phyloP scores from a whole-genome alignment of 345 rosid genomes.

The Passiflora organensis region DNA sequence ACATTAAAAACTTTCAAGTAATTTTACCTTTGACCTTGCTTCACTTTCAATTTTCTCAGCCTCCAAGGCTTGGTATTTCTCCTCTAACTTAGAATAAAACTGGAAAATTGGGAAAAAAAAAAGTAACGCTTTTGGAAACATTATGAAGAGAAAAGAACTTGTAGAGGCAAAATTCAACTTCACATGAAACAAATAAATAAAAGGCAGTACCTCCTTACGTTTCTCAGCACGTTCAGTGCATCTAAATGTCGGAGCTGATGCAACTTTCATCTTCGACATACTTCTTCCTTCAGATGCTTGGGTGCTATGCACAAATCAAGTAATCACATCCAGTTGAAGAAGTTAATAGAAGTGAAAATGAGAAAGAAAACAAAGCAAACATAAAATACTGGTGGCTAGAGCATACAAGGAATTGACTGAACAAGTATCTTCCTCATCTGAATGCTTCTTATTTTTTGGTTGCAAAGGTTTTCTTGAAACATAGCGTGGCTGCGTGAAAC shows the following conservation, averaged over 20 bases:
- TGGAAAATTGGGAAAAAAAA: conserved; percentile 16
- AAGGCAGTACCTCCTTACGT: conserved; percentile 65
- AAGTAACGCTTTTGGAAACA: conserved; percentile 2
- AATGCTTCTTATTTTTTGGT: conserved; percentile 52
- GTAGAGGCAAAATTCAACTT: background rate
- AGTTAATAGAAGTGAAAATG: background rate
- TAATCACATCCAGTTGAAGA: conserved; percentile 21
- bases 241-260: conserved; percentile 75
- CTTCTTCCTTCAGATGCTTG: conserved; percentile 50
- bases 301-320: conserved; percentile 58
- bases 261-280: conserved; percentile 48
- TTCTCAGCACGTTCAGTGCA: conserved; percentile 80
- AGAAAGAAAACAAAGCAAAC: background rate
- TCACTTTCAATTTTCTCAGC: conserved; percentile 72
- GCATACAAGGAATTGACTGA: conserved; percentile 29
- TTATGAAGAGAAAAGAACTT: background rate
- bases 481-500: conserved; percentile 28
- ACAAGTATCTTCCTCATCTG: conserved; percentile 38
- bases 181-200: conserved; percentile 1
- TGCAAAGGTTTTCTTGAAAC: conserved; percentile 54
- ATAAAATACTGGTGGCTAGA: conserved; percentile 5
- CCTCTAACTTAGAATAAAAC: conserved; percentile 84
- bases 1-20: background rate
- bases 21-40: conserved; percentile 68
- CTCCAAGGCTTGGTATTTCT: conserved; percentile 78